Evolutionary conservation across 2,329 filamentous ascomycete genomes (phyloP).

Genomic region (Phaeoacremonium minimum): DNA sequence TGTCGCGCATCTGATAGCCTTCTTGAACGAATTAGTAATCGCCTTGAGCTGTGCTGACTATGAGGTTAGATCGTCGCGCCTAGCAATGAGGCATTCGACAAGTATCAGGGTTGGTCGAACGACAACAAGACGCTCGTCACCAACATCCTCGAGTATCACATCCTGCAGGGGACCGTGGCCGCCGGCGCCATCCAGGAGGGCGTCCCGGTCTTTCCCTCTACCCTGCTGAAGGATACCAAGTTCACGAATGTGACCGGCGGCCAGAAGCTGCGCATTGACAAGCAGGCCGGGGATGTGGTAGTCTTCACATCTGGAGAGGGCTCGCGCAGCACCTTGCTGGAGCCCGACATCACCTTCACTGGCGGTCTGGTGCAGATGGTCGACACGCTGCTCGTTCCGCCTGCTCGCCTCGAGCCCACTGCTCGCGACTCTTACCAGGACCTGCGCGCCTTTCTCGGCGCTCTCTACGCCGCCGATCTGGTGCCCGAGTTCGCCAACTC

Average conservation of each 20-base stretch:
- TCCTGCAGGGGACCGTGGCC: constrained; percentile 48
- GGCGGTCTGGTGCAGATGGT: constrained; percentile 48
- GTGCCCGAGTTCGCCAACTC: constrained; percentile 34
- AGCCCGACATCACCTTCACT: constrained; percentile 39
- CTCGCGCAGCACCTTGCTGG: constrained; percentile 33
- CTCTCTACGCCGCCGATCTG: constrained; percentile 29
- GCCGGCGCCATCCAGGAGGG: constrained; percentile 29
- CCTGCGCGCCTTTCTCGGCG: constrained; percentile 34
- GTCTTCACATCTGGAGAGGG: constrained; percentile 34
- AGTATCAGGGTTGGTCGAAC: constrained; percentile 38
- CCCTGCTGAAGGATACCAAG: constrained; percentile 32
- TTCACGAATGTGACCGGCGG: constrained; percentile 47
- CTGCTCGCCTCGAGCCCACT: constrained; percentile 29
- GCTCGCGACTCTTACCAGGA: constrained; percentile 25
- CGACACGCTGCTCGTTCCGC: constrained; percentile 46
- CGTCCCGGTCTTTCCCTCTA: constrained; percentile 32
- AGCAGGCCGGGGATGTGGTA: constrained; percentile 33
- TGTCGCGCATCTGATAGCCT: neutral
- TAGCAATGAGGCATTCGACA: constrained; percentile 53
- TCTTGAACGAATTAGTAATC: neutral
- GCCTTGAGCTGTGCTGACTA: neutral
- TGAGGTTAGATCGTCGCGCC: constrained; percentile 48
- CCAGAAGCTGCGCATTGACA: constrained; percentile 41
- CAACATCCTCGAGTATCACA: constrained; percentile 59
- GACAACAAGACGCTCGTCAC: constrained; percentile 44